These are phyloP conservation scores for Helotiales sp. DNA, from an alignment of 2,329 filamentous ascomycete species.

Conservation along the genomic window DNA sequence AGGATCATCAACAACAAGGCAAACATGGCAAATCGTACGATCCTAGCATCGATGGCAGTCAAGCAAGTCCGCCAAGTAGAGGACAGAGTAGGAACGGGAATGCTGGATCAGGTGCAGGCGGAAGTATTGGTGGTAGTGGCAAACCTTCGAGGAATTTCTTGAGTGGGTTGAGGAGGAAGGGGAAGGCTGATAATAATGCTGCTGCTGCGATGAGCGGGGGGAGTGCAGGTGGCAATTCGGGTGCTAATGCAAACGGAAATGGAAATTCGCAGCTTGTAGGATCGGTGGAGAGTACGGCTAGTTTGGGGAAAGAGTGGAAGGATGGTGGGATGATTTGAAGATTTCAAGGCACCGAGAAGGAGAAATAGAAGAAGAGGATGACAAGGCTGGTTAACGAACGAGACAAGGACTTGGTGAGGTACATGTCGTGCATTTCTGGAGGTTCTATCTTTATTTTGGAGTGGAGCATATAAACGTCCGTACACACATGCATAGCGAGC, in stretches of 20 bases:
- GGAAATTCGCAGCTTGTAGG: background rate
- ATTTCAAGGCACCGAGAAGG: no score
- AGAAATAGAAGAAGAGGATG: no score
- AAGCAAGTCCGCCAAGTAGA: conserved; percentile 36
- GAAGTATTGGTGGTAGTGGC: conserved; percentile 32
- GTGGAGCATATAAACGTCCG: background rate
- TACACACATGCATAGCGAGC: conserved; percentile 7
- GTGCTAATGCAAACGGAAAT: background rate
- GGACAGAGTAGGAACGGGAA: conserved; percentile 37
- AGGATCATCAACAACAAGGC: conserved; percentile 28
- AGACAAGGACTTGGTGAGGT: no score
- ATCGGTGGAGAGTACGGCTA: conserved; percentile 7
- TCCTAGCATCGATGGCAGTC: conserved; percentile 7
- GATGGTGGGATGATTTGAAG: background rate
- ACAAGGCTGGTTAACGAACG: no score
- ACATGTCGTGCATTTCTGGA: background rate
- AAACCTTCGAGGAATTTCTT: conserved; percentile 40
- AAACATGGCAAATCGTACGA: conserved; percentile 35
- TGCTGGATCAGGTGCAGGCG: background rate
- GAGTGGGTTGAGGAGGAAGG: conserved; percentile 34
- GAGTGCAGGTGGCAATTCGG: background rate
- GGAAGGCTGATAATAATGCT: conserved; percentile 12
- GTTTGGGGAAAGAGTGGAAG: conserved; percentile 1
- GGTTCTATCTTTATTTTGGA: background rate
- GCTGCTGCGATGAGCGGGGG: background rate